Conservation (phyloP, 176 grass and related monocot genomes). For the Coix lacrymajobi region DNA sequence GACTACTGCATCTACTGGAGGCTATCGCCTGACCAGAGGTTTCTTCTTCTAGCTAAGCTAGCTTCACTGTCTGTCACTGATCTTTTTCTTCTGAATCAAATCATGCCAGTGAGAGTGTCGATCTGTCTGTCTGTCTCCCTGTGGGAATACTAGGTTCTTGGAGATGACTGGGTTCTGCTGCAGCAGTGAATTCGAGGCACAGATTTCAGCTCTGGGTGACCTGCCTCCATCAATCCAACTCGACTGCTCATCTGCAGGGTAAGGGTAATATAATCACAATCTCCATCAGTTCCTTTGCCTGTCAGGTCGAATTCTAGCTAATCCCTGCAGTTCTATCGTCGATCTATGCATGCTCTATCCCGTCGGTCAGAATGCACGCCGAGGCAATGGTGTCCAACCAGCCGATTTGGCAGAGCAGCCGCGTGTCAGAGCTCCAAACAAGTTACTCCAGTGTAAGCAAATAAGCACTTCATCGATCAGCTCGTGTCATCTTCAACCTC, state of each 20-base stretch:
- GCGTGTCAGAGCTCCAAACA: constrained; percentile 18
- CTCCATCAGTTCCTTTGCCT: background rate
- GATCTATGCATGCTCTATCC: background rate
- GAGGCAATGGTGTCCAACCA: constrained; percentile 71
- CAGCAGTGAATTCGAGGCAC: constrained; percentile 43
- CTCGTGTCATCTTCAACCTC: background rate
- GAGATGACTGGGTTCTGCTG: constrained; percentile 78
- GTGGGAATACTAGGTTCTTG: constrained; percentile 54
- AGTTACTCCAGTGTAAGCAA: background rate
- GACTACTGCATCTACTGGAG: constrained; percentile 85
- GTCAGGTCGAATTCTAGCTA: background rate
- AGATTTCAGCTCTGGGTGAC: constrained; percentile 35
- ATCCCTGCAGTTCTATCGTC: background rate
- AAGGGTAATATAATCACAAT: background rate
- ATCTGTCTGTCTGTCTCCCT: too few relatives aligned
- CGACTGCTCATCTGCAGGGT: constrained; percentile 58
- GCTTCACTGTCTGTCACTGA: background rate
- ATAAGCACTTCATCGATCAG: background rate
- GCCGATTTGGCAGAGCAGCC: constrained; percentile 60
- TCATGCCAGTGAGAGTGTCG: background rate
- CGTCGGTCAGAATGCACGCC: constrained; percentile 49
- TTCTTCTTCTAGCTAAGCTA: background rate
- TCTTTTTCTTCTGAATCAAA: background rate
- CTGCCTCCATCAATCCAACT: constrained; percentile 62
- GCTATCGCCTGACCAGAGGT: constrained; percentile 75